A percentile compares a stretch with the other conserved stretches of the same genome.
phyloP scores from a whole-genome alignment of 345 rosid species.

The Citrus medica region DNA sequence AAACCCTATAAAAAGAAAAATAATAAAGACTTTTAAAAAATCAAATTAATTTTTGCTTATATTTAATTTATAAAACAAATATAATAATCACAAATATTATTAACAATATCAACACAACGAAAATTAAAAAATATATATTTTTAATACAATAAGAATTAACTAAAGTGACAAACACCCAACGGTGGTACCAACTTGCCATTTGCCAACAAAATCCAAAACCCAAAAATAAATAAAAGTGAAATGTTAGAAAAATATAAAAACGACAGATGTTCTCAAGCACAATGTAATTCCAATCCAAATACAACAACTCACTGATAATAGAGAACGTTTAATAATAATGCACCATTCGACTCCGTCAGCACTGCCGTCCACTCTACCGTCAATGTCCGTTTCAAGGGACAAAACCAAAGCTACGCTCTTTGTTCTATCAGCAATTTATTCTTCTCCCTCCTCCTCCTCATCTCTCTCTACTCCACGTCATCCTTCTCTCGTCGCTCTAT shows the following conservation, averaged over 20 bases:
- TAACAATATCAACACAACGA: too few species aligned
- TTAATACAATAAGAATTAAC: too few species aligned
- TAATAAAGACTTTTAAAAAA: too few species aligned
- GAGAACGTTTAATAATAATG: background rate
- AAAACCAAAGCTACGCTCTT: constrained; percentile 40
- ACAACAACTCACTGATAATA: too few species aligned
- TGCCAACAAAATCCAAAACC: background rate
- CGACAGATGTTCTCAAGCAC: background rate
- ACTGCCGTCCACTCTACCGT: constrained; percentile 9
- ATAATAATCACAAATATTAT: too few species aligned
- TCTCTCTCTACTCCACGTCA: constrained; percentile 38
- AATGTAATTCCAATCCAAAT: background rate
- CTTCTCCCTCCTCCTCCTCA: constrained; percentile 65
- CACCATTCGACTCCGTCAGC: constrained; percentile 3
- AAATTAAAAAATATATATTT: too few species aligned
- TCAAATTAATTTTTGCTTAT: too few species aligned
- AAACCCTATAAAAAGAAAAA: too few species aligned
- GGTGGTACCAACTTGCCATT: too few species aligned
- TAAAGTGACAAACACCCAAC: too few species aligned
- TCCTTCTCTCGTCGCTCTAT: constrained; percentile 6
- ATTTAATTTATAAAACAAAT: too few species aligned
- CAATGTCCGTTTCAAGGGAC: constrained; percentile 32
- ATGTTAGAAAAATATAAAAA: background rate
- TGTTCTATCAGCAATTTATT: constrained; percentile 50
- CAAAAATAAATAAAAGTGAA: background rate